Conservation (phyloP, 1,284 basidiomycete genomes). For the Pseudozyma pruni region DNA sequence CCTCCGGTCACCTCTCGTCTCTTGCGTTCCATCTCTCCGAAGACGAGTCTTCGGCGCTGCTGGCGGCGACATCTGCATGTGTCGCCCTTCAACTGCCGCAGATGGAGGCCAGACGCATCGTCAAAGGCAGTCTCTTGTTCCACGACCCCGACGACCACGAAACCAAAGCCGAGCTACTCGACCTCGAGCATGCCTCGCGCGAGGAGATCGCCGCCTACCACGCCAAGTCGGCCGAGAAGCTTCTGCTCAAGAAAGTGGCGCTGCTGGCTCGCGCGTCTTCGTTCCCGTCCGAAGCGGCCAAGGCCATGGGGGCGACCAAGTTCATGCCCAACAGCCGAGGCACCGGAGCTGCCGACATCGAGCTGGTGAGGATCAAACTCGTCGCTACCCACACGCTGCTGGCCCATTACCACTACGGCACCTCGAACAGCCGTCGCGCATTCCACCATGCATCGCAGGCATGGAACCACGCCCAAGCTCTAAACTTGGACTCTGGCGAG, state of each 20-base stretch:
- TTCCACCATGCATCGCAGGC: slow-evolving; percentile 56
- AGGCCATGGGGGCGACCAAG: slow-evolving; percentile 29
- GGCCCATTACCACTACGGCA: slow-evolving; percentile 58
- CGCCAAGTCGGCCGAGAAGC: slow-evolving; percentile 53
- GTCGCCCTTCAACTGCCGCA: slow-evolving; percentile 54
- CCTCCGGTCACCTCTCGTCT: slow-evolving; percentile 57
- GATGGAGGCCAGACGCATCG: slow-evolving; percentile 49
- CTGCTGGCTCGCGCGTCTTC: slow-evolving; percentile 35
- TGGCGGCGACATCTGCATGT: slow-evolving; percentile 52
- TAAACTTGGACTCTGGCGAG: slow-evolving; percentile 42
- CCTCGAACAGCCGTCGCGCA: slow-evolving; percentile 40
- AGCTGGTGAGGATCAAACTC: slow-evolving; percentile 56
- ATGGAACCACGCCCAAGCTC: slow-evolving; percentile 52
- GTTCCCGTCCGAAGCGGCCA: slow-evolving; percentile 29
- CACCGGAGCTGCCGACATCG: slow-evolving; percentile 35
- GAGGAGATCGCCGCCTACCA: slow-evolving; percentile 56
- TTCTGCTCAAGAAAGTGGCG: slow-evolving; percentile 46
- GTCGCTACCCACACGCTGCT: slow-evolving; percentile 57
- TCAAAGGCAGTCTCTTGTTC: slow-evolving; percentile 47
- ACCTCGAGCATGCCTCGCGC: slow-evolving; percentile 43
- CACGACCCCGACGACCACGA: slow-evolving; percentile 42
- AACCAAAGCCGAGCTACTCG: slow-evolving; percentile 42
- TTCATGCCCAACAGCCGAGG: slow-evolving; percentile 24
- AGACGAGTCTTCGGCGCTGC: slow-evolving; percentile 56
- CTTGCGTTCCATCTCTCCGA: slow-evolving; percentile 60